phyloP scores from a whole-genome alignment of 805 yeast species.

The Candida germanica region DNA sequence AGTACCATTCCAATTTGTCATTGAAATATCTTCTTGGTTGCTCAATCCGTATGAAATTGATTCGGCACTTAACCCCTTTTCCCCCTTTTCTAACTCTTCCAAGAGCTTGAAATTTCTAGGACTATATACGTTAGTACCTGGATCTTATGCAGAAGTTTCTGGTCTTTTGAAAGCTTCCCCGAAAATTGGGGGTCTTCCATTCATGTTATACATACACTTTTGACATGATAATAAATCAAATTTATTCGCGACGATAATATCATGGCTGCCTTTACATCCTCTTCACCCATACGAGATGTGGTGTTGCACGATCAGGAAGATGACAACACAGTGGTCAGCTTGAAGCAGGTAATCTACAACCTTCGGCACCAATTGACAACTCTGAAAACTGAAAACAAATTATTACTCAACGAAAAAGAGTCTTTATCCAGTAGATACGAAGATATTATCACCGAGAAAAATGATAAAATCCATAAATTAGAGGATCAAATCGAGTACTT shows the following conservation, averaged over 20 bases:
- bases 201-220: conserved; percentile 43
- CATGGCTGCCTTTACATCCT: conserved; percentile 6
- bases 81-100: conserved; percentile 97
- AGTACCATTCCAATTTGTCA: conserved; percentile 98
- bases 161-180: no score
- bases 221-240: conserved; percentile 30
- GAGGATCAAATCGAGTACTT: conserved; percentile 36
- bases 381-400: conserved; percentile 31
- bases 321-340: conserved; percentile 9
- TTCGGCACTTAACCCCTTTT: conserved; percentile 95
- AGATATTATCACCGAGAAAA: conserved; percentile 26
- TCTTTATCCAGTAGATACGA: conserved; percentile 24
- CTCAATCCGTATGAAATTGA: conserved; percentile 93
- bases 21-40: conserved; percentile 84
- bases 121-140: conserved; percentile 23
- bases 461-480: conserved; percentile 28
- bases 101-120: conserved; percentile 93
- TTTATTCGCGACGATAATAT: no score
- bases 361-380: conserved; percentile 33
- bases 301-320: conserved; percentile 1
- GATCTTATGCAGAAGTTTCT: neutral
- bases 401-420: conserved; percentile 27
- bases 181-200: neutral
- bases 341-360: conserved; percentile 20
- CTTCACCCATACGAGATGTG: conserved; percentile 4